Evolutionary conservation across 2,329 filamentous ascomycete species (phyloP).

Genomic region (Arthrobotrys conoides): DNA sequence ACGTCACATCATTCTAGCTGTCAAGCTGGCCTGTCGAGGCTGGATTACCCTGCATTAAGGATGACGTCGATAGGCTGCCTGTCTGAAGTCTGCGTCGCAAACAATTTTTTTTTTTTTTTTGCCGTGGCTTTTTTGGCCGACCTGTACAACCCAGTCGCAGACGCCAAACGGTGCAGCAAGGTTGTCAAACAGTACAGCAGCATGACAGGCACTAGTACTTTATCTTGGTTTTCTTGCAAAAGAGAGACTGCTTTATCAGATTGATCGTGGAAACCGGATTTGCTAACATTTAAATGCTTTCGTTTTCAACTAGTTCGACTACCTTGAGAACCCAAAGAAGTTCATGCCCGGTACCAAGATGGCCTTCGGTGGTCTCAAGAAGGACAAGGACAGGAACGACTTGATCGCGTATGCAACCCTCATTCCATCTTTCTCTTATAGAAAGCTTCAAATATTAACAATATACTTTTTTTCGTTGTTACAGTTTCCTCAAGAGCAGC

Average conservation of each 20-base stretch:
- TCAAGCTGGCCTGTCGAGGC: constrained; percentile 2
- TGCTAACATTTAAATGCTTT: constrained; percentile 43
- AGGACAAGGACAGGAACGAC: constrained; percentile 99
- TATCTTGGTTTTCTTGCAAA: neutral
- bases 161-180: constrained; percentile 14
- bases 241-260: neutral
- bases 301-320: constrained; percentile 78
- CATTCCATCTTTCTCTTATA: neutral
- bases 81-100: constrained; percentile 22
- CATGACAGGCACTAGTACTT: constrained; percentile 1
- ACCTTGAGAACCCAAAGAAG: constrained; percentile 99
- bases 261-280: neutral
- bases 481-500: constrained; percentile 45
- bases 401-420: constrained; percentile 85
- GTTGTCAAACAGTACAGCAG: constrained; percentile 12
- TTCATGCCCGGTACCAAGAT: constrained; percentile 99
- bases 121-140: constrained; percentile 22
- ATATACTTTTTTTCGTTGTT: neutral
- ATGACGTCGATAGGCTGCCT: constrained; percentile 41
- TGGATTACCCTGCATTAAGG: constrained; percentile 37
- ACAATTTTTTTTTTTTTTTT: constrained; percentile 24
- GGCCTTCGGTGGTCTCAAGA: constrained; percentile 99
- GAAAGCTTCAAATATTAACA: neutral
- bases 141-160: constrained; percentile 21
- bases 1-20: constrained; percentile 11